Evolutionary conservation across 1,139 yeast species (phyloP).

Genomic region (Yamadazyma jaroonii): DNA sequence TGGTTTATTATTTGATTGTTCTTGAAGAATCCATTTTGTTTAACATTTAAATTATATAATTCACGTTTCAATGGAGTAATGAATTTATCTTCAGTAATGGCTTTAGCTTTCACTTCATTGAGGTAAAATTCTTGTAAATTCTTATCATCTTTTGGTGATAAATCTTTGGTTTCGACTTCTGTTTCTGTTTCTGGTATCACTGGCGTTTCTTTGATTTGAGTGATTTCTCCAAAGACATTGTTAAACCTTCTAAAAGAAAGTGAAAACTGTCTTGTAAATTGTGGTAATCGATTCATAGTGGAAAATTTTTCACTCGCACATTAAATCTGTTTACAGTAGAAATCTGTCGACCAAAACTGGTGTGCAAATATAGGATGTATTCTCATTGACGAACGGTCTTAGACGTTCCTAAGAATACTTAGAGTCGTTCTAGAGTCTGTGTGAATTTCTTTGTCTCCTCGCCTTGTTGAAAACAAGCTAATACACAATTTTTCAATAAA

Average conservation of each 20-base stretch:
- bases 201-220: constrained; percentile 2
- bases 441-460: no score
- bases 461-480: no score
- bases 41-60: constrained; percentile 61
- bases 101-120: constrained; percentile 27
- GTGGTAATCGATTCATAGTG: constrained; percentile 10
- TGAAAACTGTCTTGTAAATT: constrained; percentile 14
- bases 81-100: constrained; percentile 32
- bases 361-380: no score
- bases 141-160: constrained; percentile 31
- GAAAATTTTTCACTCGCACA: constrained; percentile 11
- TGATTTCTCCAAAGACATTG: constrained; percentile 27
- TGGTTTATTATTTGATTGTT: constrained; percentile 55
- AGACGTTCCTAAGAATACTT: no score
- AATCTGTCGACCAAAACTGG: neutral
- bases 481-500: no score
- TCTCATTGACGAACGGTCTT: no score
- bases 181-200: constrained; percentile 5
- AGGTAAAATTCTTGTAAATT: constrained; percentile 33
- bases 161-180: constrained; percentile 12
- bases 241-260: constrained; percentile 11
- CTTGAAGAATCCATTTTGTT: constrained; percentile 70
- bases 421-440: no score
- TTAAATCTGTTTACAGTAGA: neutral
- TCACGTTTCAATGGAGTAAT: constrained; percentile 73